Percentiles rank a stretch among this genome's conserved stretches.
Evolutionary conservation across 352 stramenopile species (phyloP).

Genomic region (Phytophthora sp.): DNA sequence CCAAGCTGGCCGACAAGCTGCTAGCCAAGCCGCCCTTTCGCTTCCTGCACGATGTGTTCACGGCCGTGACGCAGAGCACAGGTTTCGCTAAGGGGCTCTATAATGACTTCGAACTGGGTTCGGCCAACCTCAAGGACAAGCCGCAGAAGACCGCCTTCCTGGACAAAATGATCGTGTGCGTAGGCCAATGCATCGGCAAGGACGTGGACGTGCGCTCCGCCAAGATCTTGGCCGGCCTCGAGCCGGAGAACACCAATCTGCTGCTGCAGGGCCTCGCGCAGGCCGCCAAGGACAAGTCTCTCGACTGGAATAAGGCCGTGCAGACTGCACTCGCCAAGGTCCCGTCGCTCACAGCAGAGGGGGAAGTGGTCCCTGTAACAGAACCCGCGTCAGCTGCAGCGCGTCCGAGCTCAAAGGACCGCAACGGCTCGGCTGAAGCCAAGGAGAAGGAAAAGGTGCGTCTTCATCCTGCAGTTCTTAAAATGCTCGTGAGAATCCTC

Average conservation of each 20-base stretch:
- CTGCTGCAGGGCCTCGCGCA: constrained; percentile 75
- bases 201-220: constrained; percentile 77
- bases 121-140: constrained; percentile 88
- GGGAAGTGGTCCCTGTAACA: constrained; percentile 29
- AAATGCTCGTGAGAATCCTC: background rate
- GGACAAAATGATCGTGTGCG: constrained; percentile 89
- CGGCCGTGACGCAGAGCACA: constrained; percentile 82
- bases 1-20: constrained; percentile 95
- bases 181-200: constrained; percentile 62
- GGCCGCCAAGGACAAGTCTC: constrained; percentile 57
- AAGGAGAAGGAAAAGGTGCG: constrained; percentile 60
- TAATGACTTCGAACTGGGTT: constrained; percentile 80
- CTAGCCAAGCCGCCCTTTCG: constrained; percentile 96
- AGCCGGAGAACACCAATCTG: constrained; percentile 87
- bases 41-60: constrained; percentile 96
- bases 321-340: constrained; percentile 68
- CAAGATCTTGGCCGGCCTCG: constrained; percentile 88
- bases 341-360: constrained; percentile 65
- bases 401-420: constrained; percentile 55
- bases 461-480: background rate
- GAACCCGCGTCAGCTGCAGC: constrained; percentile 25
- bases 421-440: constrained; percentile 53
- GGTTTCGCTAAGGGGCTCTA: constrained; percentile 90
- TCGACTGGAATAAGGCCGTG: constrained; percentile 74
- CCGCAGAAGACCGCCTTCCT: constrained; percentile 86